phyloP scores from a whole-genome alignment of 2,329 filamentous ascomycete species.

The Arthrinium phaeospermum region DNA sequence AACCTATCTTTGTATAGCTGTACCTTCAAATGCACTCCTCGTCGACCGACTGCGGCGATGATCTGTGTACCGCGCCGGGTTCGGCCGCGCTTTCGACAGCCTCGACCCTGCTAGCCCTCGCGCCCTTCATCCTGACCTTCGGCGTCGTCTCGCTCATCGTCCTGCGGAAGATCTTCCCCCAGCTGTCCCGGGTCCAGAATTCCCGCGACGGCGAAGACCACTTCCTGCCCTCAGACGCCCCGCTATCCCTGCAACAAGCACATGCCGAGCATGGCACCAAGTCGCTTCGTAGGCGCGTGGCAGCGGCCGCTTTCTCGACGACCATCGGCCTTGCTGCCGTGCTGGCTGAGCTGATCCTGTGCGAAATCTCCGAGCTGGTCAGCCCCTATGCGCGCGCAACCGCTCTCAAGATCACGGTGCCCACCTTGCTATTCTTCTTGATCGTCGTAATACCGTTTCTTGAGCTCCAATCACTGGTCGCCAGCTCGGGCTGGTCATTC shows the following conservation, averaged over 20 bases:
- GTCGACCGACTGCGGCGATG: conserved; percentile 60
- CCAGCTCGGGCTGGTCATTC: conserved; percentile 66
- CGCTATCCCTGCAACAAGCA: conserved; percentile 60
- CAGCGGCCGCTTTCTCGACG: conserved; percentile 73
- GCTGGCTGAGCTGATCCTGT: conserved; percentile 80
- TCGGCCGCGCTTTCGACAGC: conserved; percentile 48
- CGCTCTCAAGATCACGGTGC: conserved; percentile 73
- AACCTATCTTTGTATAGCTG: conserved; percentile 1
- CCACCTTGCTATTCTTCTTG: conserved; percentile 72
- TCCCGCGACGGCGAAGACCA: conserved; percentile 64
- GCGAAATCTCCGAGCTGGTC: conserved; percentile 81
- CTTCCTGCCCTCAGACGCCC: conserved; percentile 67
- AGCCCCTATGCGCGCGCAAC: conserved; percentile 69
- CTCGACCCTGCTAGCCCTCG: conserved; percentile 62
- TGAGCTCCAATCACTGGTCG: conserved; percentile 72
- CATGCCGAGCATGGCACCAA: conserved; percentile 64
- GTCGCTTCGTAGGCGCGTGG: conserved; percentile 55
- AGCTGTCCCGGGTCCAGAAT: conserved; percentile 63
- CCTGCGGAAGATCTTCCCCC: conserved; percentile 72
- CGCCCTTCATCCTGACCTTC: conserved; percentile 77
- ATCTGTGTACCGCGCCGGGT: conserved; percentile 58
- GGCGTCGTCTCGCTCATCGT: conserved; percentile 65
- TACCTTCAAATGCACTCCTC: conserved; percentile 42
- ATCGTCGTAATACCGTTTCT: conserved; percentile 79
- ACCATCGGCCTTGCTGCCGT: conserved; percentile 80